Conservation (phyloP, 2,329 filamentous ascomycete genomes). For the Myriosclerotinia duriaeana region DNA sequence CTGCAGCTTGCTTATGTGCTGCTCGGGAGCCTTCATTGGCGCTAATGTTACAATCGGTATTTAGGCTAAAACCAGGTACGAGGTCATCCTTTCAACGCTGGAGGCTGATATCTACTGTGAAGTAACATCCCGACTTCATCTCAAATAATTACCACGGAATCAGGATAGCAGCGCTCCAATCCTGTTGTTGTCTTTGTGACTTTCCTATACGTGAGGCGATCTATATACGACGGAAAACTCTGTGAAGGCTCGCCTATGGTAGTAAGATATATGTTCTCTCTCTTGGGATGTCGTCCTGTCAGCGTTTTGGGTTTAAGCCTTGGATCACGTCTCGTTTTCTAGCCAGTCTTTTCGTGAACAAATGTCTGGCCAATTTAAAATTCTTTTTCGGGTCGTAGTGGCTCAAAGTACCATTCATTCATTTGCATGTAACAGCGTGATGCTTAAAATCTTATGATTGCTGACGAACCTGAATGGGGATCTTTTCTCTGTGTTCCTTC, state of each 20-base stretch:
- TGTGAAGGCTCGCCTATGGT: too few relatives aligned
- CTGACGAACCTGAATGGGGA: background rate
- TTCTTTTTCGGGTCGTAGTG: background rate
- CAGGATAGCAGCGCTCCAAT: background rate
- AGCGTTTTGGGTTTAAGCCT: background rate
- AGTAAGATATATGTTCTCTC: too few relatives aligned
- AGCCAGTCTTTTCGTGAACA: background rate
- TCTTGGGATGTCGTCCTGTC: background rate
- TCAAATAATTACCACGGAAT: background rate
- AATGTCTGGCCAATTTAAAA: background rate
- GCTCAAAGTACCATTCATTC: background rate
- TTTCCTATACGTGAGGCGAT: background rate
- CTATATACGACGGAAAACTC: background rate
- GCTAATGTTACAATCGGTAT: background rate
- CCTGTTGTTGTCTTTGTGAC: background rate
- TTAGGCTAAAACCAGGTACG: constrained; percentile 8
- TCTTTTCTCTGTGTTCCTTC: background rate
- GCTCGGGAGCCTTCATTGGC: background rate
- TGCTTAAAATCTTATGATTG: background rate
- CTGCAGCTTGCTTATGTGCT: constrained; percentile 2
- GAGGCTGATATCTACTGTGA: background rate
- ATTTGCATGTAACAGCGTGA: background rate
- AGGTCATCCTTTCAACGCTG: background rate
- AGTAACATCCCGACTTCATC: background rate
- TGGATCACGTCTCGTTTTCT: background rate